Conservation (phyloP, 441 rosid genomes). For the Erysimum cheiri region DNA sequence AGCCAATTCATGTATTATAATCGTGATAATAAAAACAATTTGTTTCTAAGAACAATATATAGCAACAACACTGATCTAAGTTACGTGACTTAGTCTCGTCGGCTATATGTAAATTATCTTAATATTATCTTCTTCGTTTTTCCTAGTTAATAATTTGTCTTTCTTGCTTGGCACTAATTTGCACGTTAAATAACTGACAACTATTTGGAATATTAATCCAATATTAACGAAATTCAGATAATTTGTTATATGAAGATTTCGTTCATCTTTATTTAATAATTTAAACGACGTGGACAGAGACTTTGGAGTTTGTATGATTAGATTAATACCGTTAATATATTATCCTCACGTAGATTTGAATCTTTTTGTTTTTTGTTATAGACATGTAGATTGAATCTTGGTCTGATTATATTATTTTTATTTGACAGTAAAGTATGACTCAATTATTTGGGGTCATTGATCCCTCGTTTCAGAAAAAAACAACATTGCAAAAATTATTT, state of each 20-base stretch:
- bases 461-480: too few species aligned
- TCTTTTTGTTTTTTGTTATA: constrained; percentile 4
- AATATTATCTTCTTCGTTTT: constrained; percentile 21
- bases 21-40: constrained; percentile 24
- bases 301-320: constrained; percentile 28
- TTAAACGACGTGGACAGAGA: constrained; percentile 38
- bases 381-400: constrained; percentile 37
- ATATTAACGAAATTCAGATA: constrained; percentile 6
- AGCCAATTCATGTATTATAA: neutral
- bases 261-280: neutral
- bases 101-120: constrained; percentile 2
- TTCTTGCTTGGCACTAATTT: constrained; percentile 27
- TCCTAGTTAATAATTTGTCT: neutral
- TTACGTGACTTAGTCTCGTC: constrained; percentile 21
- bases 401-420: neutral
- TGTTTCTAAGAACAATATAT: constrained; percentile 3
- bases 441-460: neutral
- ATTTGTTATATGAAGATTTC: constrained; percentile 7
- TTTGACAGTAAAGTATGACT: constrained; percentile 5
- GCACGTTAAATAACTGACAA: constrained; percentile 31
- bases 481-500: too few species aligned
- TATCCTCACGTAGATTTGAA: constrained; percentile 34
- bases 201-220: constrained; percentile 18
- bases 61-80: neutral
- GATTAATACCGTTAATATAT: constrained; percentile 20